phyloP scores from a whole-genome alignment of 2,329 filamentous ascomycete genomes.

The Harringtonia lauricola region DNA sequence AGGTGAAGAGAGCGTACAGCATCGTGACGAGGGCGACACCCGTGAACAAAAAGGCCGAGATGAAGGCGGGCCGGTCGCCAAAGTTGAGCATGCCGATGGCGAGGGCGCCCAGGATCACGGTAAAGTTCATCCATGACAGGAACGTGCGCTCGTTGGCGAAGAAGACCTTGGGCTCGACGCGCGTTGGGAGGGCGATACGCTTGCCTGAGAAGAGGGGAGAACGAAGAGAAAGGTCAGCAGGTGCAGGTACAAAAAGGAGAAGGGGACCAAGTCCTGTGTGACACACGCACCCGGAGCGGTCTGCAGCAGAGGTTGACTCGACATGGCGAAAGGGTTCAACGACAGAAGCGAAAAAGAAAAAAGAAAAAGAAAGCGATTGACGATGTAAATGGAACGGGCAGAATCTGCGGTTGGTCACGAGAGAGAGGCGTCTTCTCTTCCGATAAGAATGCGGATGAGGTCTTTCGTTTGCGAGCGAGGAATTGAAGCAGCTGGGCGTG shows the following conservation, averaged over 20 bases:
- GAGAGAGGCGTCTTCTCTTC: no score
- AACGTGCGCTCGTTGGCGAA: constrained; percentile 99
- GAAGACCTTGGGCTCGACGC: constrained; percentile 99
- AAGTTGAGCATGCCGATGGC: constrained; percentile 98
- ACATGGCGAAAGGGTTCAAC: constrained; percentile 50
- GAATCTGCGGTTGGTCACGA: background rate
- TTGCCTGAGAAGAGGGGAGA: constrained; percentile 54
- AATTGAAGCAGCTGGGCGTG: no score
- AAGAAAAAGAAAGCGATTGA: background rate
- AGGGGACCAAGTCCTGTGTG: no score
- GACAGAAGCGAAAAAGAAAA: background rate
- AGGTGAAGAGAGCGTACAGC: constrained; percentile 88
- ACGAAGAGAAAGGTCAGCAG: constrained; percentile 1
- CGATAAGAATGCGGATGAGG: no score
- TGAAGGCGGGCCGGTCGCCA: constrained; percentile 86
- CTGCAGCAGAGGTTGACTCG: constrained; percentile 90
- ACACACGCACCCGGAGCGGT: constrained; percentile 90
- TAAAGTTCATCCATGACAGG: constrained; percentile 99
- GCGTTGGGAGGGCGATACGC: constrained; percentile 92
- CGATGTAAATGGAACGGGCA: background rate
- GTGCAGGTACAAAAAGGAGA: constrained; percentile 14
- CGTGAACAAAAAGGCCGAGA: constrained; percentile 88
- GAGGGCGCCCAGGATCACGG: constrained; percentile 91
- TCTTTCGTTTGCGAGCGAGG: no score
- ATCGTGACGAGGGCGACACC: constrained; percentile 89